Percentiles rank a stretch among this genome's conserved stretches.
Conservation (phyloP, 805 yeast species). For the Starmerella vitae region DNA sequence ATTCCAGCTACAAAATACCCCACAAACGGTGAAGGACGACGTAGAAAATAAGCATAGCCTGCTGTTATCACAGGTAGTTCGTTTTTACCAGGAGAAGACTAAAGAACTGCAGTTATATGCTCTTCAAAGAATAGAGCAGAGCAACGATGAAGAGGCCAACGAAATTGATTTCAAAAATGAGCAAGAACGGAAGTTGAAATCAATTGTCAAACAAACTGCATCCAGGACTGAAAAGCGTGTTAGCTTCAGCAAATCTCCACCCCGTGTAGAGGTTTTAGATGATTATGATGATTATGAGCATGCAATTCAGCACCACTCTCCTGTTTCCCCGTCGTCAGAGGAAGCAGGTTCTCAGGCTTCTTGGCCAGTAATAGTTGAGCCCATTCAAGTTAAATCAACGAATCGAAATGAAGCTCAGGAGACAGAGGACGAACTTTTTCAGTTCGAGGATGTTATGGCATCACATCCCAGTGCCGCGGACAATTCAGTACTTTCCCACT, state of each 20-base stretch:
- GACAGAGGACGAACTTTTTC: slow-evolving; percentile 7
- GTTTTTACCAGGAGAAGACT: slow-evolving; percentile 9
- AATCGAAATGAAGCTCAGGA: not conserved
- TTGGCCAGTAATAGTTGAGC: not conserved
- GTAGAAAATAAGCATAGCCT: slow-evolving; percentile 12
- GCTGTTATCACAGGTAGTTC: slow-evolving; percentile 14
- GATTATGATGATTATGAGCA: slow-evolving; percentile 2
- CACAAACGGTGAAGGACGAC: slow-evolving; percentile 10
- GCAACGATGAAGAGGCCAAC: slow-evolving; percentile 1
- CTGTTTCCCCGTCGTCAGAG: not conserved
- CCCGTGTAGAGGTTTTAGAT: slow-evolving; percentile 7
- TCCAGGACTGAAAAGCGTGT: slow-evolving; percentile 19
- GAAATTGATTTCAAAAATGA: not conserved
- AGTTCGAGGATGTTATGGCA: slow-evolving; percentile 9
- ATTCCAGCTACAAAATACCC: slow-evolving; percentile 8
- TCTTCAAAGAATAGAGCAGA: slow-evolving; percentile 6
- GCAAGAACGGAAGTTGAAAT: slow-evolving; percentile 14
- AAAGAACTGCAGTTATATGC: slow-evolving; percentile 17
- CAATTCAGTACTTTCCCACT: not conserved
- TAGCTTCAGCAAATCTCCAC: slow-evolving; percentile 19
- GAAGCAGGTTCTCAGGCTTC: not conserved
- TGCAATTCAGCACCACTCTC: not conserved
- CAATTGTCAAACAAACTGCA: slow-evolving; percentile 20
- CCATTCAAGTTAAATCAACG: not conserved
- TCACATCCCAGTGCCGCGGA: not conserved